Evolutionary conservation across 2,329 filamentous ascomycete species (phyloP), one percentile per base, ranked within the genome.

Genomic region (Trichoderma sp.): DNA sequence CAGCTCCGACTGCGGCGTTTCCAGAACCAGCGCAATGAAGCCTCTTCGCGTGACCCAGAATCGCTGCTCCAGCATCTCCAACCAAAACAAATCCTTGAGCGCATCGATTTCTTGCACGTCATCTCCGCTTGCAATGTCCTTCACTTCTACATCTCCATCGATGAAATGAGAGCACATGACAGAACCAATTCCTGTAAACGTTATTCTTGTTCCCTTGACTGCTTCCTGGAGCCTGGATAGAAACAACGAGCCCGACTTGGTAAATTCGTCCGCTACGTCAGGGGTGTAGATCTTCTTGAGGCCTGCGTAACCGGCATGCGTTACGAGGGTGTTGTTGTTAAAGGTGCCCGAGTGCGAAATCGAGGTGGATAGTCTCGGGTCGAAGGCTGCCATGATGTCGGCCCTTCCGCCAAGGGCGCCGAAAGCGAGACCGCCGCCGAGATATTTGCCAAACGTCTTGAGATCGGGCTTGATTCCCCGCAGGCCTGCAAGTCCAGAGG

Each of bases 351-450:
- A 85, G 71, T 90, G 88, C 0, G 80, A 74, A 12, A 88, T 77
- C 0, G 76, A 74, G 1, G 74, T 78, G 1, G 74, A 68, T 1
- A 75, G 73, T 12, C 82, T 74, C 10, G 86, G 85, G 71, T 87
- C 84, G 71, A 86, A 90, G 7, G 84, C 73, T 0, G 76, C 75
- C 86, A 91, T 90, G 69, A 91, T 82, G 5, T 86, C 83, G 45
- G 74, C 74, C 27, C 81, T 80, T 0, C 89, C 89, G 0, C 89
- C 89, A 72, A 92, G 90, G 0, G 86, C 88, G 2, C 89, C 89
- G 73, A 91, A 90, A 0, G 86, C 82, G 72, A 90, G 82, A 0
- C 89, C 89, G 3, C 89, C 89, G 6, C 89, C 89, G 2, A 91
- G 78, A 72, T 85, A 91, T 73, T 91, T 92, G 0, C 89, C 89